These are phyloP conservation scores for Ceratocystis cacaofunesta DNA, from an alignment of 2,329 filamentous ascomycete species.

Conservation along the genomic window DNA sequence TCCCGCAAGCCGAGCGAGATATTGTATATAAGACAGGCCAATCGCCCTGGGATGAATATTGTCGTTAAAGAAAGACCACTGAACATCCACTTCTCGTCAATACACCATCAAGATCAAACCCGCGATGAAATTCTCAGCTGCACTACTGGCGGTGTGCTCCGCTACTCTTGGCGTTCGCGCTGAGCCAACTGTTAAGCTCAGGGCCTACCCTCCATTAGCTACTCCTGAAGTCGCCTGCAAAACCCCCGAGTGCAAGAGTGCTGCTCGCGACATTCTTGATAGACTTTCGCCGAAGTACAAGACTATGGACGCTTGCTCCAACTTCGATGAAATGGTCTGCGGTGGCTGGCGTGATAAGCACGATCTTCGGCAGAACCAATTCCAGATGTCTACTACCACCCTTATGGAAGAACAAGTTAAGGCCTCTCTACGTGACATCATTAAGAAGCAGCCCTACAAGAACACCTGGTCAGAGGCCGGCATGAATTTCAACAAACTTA, in stretches of 20 bases:
- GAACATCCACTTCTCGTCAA: not conserved
- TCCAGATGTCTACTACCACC: conserved; percentile 43
- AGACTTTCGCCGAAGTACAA: conserved; percentile 33
- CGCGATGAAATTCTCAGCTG: not conserved
- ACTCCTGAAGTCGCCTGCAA: conserved; percentile 12
- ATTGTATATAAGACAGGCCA: not conserved
- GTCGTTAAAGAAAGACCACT: not conserved
- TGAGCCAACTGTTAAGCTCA: not conserved
- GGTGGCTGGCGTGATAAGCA: conserved; percentile 50
- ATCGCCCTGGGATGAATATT: too few relatives aligned
- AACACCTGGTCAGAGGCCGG: conserved; percentile 18
- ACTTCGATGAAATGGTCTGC: conserved; percentile 54
- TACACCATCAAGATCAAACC: not conserved
- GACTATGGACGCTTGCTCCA: conserved; percentile 49
- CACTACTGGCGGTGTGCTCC: not conserved
- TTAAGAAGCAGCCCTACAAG: conserved; percentile 41
- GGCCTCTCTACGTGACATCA: conserved; percentile 44
- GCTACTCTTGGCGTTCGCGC: not conserved
- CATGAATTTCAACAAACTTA: conserved; percentile 43
- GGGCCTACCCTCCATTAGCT: too few relatives aligned
- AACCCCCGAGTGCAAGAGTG: conserved; percentile 23
- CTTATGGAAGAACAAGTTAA: conserved; percentile 47
- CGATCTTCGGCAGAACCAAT: conserved; percentile 50
- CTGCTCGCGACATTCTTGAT: conserved; percentile 23
- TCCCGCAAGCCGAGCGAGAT: too few relatives aligned